Base-by-base conservation (phyloP, 768 basidiomycete genomes). In the Rhodotorula babjevae region DNA sequence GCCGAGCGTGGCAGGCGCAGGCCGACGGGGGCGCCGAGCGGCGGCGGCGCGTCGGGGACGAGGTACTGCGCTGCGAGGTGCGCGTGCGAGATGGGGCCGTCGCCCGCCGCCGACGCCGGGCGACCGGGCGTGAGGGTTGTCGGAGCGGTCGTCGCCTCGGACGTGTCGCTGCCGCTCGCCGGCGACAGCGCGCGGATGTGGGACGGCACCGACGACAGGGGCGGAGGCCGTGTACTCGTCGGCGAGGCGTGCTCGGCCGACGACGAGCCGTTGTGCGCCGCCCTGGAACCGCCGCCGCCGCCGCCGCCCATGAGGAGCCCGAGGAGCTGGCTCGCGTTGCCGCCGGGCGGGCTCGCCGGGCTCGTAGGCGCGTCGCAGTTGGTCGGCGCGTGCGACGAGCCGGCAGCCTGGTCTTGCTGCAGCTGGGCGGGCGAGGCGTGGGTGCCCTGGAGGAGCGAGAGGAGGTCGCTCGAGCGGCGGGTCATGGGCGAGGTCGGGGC, bases 1-100 rank as follows among this genome's bases (percentile, higher is more conserved):
- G 57, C 29, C 21, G 58, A n/a, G 40, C 59, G 66, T 0, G 66
- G 66, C n/a, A 67, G 66, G 15, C 66, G 66, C 16, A 67, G 36
- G 36, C 66, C 66, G 46, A 40, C 7, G 2, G 66, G 58, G 0
- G 46, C 36, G 69, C 7, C 25, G 21, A 12, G 59, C 4, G 27
- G 40, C 2, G 25, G 57, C 10, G 10, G 58, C 2, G 36, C 18
- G 19, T 16, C 10, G 0, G 64, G 29, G 2, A 44, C 2, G 33
- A 67, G 58, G 66, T 61, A 53, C 50, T 57, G 33, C 16, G 59
- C 18, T 0, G 69, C 42, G 52, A 61, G 63, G 53, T 31, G 29
- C 36, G 25, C 16, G 3, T 47, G 33, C 3, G 55, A 46, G 40
- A 46, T 29, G 3, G 27, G 11, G 49, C 56, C 18, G 25, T 27